Evolutionary conservation across 2,329 filamentous ascomycete species (phyloP).

Genomic region (Talaromyces sp.): DNA sequence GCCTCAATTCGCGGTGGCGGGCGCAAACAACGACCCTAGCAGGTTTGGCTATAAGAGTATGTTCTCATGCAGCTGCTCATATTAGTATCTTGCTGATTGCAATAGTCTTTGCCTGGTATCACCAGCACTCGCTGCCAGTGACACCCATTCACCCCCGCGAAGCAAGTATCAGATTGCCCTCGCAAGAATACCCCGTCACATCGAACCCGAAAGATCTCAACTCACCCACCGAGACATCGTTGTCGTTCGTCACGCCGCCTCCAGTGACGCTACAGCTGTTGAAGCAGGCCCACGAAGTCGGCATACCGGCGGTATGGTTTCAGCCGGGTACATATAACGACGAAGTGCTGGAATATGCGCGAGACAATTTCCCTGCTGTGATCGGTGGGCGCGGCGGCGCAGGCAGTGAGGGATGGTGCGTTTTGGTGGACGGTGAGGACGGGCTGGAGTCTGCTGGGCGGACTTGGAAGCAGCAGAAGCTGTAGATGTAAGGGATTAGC

Average conservation of each 20-base stretch:
- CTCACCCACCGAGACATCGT: slow-evolving; percentile 64
- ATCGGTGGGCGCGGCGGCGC: slow-evolving; percentile 63
- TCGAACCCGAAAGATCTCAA: slow-evolving; percentile 63
- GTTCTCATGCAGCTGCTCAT: slow-evolving; percentile 3
- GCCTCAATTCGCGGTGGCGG: slow-evolving; percentile 79
- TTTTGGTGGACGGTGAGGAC: slow-evolving; percentile 76
- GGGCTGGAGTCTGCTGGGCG: slow-evolving; percentile 56
- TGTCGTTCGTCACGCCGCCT: slow-evolving; percentile 87
- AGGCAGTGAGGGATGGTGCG: slow-evolving; percentile 78
- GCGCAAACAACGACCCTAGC: slow-evolving; percentile 75
- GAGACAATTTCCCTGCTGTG: slow-evolving; percentile 64
- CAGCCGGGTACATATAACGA: slow-evolving; percentile 88
- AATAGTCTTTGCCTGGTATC: slow-evolving; percentile 86
- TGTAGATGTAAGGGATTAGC: slow-evolving; percentile 26
- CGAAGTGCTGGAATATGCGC: slow-evolving; percentile 67
- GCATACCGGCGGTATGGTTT: slow-evolving; percentile 75
- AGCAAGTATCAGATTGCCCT: slow-evolving; percentile 60
- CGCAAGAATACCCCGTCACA: slow-evolving; percentile 60
- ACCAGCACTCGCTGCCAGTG: slow-evolving; percentile 68
- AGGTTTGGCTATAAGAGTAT: slow-evolving; percentile 88
- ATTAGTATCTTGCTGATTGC: slow-evolving; percentile 11
- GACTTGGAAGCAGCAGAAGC: slow-evolving; percentile 41
- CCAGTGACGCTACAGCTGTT: slow-evolving; percentile 69
- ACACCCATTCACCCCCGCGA: slow-evolving; percentile 78
- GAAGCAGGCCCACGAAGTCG: slow-evolving; percentile 69